Evolutionary conservation across 805 yeast genomes (phyloP).

Genomic region (Spathaspora boniae): DNA sequence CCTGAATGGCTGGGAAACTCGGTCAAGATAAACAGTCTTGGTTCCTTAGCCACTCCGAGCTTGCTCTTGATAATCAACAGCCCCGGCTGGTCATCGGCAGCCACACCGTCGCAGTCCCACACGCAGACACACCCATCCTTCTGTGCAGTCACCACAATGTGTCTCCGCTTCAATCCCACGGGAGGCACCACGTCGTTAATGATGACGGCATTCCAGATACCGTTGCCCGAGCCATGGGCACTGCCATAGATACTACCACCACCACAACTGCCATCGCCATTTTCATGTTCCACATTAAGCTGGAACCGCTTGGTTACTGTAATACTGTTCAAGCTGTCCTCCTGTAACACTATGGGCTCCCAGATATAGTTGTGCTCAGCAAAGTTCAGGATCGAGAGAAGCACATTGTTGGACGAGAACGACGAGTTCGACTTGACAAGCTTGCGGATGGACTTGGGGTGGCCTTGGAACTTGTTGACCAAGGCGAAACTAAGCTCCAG

Average conservation of each 20-base stretch:
- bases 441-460: slow-evolving; percentile 70
- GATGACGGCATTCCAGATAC: slow-evolving; percentile 31
- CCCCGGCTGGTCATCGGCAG: slow-evolving; percentile 28
- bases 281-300: slow-evolving; percentile 19
- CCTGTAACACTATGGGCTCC: slow-evolving; percentile 33
- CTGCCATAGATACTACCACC: neutral
- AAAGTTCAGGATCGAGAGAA: slow-evolving; percentile 38
- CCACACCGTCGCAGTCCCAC: slow-evolving; percentile 55
- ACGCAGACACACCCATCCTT: slow-evolving; percentile 41
- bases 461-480: slow-evolving; percentile 71
- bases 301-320: slow-evolving; percentile 33
- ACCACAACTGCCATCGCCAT: slow-evolving; percentile 5
- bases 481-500: slow-evolving; percentile 15
- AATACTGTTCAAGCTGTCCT: slow-evolving; percentile 12
- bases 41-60: slow-evolving; percentile 8
- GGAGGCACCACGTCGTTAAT: slow-evolving; percentile 29
- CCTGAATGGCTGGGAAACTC: slow-evolving; percentile 8
- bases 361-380: slow-evolving; percentile 38
- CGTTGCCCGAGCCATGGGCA: slow-evolving; percentile 7
- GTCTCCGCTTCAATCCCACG: slow-evolving; percentile 19
- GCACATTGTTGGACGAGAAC: slow-evolving; percentile 19
- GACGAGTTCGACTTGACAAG: slow-evolving; percentile 56
- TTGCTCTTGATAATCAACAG: slow-evolving; percentile 15
- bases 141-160: slow-evolving; percentile 30
- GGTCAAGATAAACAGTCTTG: slow-evolving; percentile 23